phyloP scores from a whole-genome alignment of 257 asterid genomes.

The Solanum etuberosum region DNA sequence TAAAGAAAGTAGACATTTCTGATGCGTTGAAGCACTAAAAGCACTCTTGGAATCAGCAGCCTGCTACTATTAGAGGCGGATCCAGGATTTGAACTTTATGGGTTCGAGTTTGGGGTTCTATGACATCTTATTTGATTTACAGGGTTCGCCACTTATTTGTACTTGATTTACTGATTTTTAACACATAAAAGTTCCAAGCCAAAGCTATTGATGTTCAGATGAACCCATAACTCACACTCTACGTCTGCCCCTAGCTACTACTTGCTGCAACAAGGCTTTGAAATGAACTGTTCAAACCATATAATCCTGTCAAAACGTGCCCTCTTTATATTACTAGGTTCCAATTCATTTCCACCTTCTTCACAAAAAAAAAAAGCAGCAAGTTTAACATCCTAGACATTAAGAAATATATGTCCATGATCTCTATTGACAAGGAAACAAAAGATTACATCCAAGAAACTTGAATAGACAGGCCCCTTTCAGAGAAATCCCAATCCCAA shows the following conservation, averaged over 20 bases:
- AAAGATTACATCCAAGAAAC: not conserved
- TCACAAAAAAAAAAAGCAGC: not conserved
- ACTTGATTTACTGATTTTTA: not conserved
- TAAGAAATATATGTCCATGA: not conserved
- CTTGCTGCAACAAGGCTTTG: not conserved
- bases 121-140: not conserved
- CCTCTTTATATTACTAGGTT: not conserved
- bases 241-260: not conserved
- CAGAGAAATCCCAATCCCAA: not conserved
- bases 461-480: not conserved
- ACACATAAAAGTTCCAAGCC: not conserved
- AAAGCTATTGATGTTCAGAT: not conserved
- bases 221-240: not conserved
- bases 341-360: not conserved
- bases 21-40: not conserved
- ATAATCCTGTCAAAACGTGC: not conserved
- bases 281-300: not conserved
- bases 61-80: not conserved
- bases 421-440: not conserved
- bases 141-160: not conserved
- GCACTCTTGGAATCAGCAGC: not conserved
- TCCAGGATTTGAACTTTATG: not conserved
- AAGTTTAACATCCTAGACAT: not conserved
- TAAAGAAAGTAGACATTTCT: not conserved
- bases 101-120: not conserved